A percentile compares a stretch with the other conserved stretches of the same genome.
Conservation (phyloP, 73 alveolate genomes). For the Paramecium caudatum region DNA sequence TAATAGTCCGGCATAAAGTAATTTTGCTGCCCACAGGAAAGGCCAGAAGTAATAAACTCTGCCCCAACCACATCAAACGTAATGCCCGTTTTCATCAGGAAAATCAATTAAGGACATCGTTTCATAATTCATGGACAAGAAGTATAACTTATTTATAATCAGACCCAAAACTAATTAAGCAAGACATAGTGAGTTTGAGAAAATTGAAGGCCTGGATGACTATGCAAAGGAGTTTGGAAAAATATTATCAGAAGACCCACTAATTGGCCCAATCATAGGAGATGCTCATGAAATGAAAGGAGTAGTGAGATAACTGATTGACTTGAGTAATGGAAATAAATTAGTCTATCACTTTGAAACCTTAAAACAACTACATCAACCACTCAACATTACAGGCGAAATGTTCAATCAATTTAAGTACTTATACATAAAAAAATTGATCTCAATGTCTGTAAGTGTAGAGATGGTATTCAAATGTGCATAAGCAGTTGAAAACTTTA, state of each 20-base stretch:
- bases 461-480: conserved; percentile 49
- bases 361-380: background rate
- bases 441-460: background rate
- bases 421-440: background rate
- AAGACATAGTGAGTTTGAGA: conserved; percentile 50
- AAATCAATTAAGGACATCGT: conserved; percentile 4
- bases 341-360: conserved; percentile 23
- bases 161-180: background rate
- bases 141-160: background rate
- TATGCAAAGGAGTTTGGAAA: conserved; percentile 37
- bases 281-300: conserved; percentile 54
- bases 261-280: conserved; percentile 10
- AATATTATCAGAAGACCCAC: background rate
- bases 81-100: conserved; percentile 38
- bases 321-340: conserved; percentile 46
- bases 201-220: conserved; percentile 44
- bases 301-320: conserved; percentile 29
- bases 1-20: no score
- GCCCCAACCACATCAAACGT: background rate
- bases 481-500: conserved; percentile 3
- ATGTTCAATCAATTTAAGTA: conserved; percentile 48
- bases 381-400: conserved; percentile 26
- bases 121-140: background rate
- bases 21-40: background rate
- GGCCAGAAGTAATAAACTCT: background rate